Evolutionary conservation across 352 stramenopile species (phyloP).

Genomic region (Phytopythium vexans): DNA sequence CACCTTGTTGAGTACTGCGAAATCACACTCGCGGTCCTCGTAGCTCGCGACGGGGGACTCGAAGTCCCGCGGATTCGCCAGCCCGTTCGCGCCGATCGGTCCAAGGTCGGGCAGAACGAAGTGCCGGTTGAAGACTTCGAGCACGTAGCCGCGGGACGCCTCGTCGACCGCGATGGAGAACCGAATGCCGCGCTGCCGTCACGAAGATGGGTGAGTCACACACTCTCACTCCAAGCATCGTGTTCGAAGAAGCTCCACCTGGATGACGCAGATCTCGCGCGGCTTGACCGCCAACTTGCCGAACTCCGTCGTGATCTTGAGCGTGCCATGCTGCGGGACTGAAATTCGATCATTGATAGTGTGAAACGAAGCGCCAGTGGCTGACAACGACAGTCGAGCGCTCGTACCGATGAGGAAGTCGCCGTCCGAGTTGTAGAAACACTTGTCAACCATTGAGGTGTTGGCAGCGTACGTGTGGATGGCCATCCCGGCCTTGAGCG

Average conservation of each 20-base stretch:
- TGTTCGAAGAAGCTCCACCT: slow-evolving; percentile 24
- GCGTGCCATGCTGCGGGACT: slow-evolving; percentile 89
- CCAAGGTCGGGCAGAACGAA: slow-evolving; percentile 94
- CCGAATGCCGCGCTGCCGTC: slow-evolving; percentile 81
- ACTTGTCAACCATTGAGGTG: slow-evolving; percentile 85
- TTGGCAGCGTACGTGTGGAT: slow-evolving; percentile 95
- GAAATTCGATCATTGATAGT: neutral
- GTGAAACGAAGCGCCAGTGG: no score
- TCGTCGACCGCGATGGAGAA: slow-evolving; percentile 90
- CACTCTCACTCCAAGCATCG: no score
- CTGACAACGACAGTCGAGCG: neutral
- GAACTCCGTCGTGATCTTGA: slow-evolving; percentile 94
- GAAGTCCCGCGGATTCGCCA: slow-evolving; percentile 96
- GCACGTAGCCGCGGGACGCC: slow-evolving; percentile 90
- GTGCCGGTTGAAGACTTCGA: slow-evolving; percentile 95
- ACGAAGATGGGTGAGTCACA: no score
- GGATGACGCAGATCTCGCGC: slow-evolving; percentile 94
- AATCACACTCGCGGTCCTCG: slow-evolving; percentile 83
- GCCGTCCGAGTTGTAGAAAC: slow-evolving; percentile 96
- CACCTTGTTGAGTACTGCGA: slow-evolving; percentile 71
- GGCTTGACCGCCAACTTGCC: slow-evolving; percentile 84
- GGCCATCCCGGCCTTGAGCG: slow-evolving; percentile 88
- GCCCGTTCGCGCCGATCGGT: slow-evolving; percentile 94
- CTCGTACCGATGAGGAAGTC: slow-evolving; percentile 91
- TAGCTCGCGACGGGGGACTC: slow-evolving; percentile 88